Evolutionary conservation across 495 filamentous ascomycete species (phyloP), one percentile per base, ranked within the genome.

Genomic region (Aspergillus kassunensis): DNA sequence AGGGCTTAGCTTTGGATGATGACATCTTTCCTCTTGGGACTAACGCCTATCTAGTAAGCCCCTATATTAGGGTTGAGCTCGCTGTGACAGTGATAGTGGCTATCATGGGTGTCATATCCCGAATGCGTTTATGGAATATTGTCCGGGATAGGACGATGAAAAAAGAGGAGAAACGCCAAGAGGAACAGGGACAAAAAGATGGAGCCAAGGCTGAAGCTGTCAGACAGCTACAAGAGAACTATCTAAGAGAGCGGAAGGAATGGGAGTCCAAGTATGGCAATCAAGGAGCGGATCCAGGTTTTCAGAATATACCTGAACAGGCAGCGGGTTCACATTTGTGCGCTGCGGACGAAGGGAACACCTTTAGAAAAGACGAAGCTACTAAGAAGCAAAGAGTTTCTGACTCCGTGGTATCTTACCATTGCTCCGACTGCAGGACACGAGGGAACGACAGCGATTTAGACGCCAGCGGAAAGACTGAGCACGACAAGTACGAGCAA

Each of bases 51-150:
- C 92, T 92, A 0, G 75, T 96, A 4, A 96, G 91, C 0, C 84
- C 86, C 40, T 89, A 89, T 9, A 93, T 96, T 31, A 79, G 80
- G 11, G 92, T 92, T 19, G 92, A 97, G 59, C 80, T 91, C 36
- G 92, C 91, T 0, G 76, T 76, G 2, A 91, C 84, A 9, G 72
- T 96, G 34, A 72, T 96, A 1, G 66, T 96, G 7, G 85, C 80
- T 40, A 63, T 89, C 6, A 64, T 90, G 5, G 90, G 92, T 12
- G 72, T 95, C 7, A 78, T 93, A 35, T 95, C 88, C 2, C 92
- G 97, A 66, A 69, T 95, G 54, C 86, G 83, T 51, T 71, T 97
- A 9, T 97, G 92, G 92, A 87, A 85, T 43, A 75, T 96, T n/a
- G 80, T 97, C 44, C 85, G 86, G 56, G 80, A 89, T 45, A 77